Evolutionary conservation across 192 early-diverging fungal species (phyloP), one percentile per base, ranked within the genome.

Genomic region (Entrophospora sp.): DNA sequence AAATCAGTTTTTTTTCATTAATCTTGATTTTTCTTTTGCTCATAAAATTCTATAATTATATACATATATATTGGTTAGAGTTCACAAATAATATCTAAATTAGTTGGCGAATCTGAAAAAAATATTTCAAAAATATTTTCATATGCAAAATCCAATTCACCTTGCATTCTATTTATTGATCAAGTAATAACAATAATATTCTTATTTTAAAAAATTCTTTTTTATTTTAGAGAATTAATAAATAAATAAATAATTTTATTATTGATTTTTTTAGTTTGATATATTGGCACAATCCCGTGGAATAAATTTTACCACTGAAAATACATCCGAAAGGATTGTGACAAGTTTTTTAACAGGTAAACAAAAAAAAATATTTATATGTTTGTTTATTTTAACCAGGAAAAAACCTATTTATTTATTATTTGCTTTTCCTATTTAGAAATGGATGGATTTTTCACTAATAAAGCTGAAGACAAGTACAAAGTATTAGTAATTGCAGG

Each of bases 51-150:
- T n/a, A n/a, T n/a, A n/a, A n/a, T n/a, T n/a, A n/a, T n/a, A n/a
- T n/a, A n/a, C n/a, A n/a, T n/a, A n/a, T n/a, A n/a, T n/a, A n/a
- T n/a, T n/a, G n/a, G n/a, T n/a, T 53, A 88, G 82, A 80, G 89
- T 35, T 84, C 94, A 1, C 87, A 91, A 73, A 72, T 98, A 30
- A 79, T 90, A 49, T 95, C 92, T 25, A 94, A 94, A 72, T 71
- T 95, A 22, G 90, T 98, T n/a, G 95, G 95, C 40, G 92, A 95
- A 73, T 90, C 91, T 0, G 95, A 98, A 64, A 81, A 87, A 55
- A 85, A 85, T 36, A 87, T 98, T 70, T 85, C 88, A 6, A 81
- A 78, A 5, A 73, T 95, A 59, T 98, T 98, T 82, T 75, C 84
- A 2, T 83, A 88, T 66, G 95, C 91, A 28, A 80, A 90, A 52